Base-by-base conservation (phyloP, 108 stramenopile species). In the Nannochloropsis granulata region DNA sequence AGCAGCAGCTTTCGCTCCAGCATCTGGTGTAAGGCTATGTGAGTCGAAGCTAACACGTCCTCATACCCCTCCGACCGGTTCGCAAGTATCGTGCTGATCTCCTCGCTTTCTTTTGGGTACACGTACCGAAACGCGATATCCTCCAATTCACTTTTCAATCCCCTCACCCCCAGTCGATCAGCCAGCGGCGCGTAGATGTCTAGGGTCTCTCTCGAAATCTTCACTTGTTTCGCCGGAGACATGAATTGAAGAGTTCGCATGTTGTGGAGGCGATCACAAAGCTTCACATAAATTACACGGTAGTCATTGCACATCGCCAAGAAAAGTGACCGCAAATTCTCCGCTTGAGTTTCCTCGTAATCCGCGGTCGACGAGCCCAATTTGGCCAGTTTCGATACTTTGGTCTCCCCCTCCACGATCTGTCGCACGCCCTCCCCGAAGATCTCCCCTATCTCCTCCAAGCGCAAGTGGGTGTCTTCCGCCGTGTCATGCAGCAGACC, bases 401-500 rank as follows among this genome's bases (percentile, higher is more conserved):
- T 89, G 79, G 97, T 97, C 84, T 97, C 97, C 21, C 97, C 97
- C 89, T 96, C 96, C 44, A 97, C 97, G 83, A 97, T 97, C 43
- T 88, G 88, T 82, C 92, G 86, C 12, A 96, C 96, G 43, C 91
- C 93, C 9, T 78, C 43, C 13, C 97, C 97, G 91, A 97, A 97
- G 90, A 95, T 91, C 42, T 90, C 91, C 90, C 95, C 95, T n/a
- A 97, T 90, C 34, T 95, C 92, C 82, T 92, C 93, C 86, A 97
- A 95, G 24, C 95, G 94, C 78, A 97, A 85, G 42, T 93, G 93
- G 1, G 97, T 97, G 90, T 97, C 97, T 88, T 97, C 97, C 43
- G 96, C 97, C 13, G 97, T 97, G 91, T 97, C 97, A 90, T 97
- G 97, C 8, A 97, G 91, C n/a, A 97, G 87, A 9, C 95, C 97